phyloP scores from a whole-genome alignment of 2,329 filamentous ascomycete species.

The Allantophomopsis lycopodina region DNA sequence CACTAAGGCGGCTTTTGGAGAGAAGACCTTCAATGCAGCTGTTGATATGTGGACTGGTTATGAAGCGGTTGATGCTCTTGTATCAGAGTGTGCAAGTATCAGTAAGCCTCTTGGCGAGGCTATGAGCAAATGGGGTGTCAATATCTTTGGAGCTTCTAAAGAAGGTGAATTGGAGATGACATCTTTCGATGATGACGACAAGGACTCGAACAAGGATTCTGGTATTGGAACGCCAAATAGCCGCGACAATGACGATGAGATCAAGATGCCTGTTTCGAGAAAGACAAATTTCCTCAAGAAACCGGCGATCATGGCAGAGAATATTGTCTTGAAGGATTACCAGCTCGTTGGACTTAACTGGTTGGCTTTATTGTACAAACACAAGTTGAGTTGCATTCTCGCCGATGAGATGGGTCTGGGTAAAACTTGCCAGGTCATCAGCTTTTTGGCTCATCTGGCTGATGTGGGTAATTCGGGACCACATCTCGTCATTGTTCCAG shows the following conservation, averaged over 20 bases:
- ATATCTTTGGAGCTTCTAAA: slow-evolving; percentile 44
- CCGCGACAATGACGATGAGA: slow-evolving; percentile 21
- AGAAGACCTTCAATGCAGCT: slow-evolving; percentile 52
- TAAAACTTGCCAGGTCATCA: slow-evolving; percentile 94
- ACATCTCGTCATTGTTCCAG: slow-evolving; percentile 80
- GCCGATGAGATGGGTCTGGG: slow-evolving; percentile 96
- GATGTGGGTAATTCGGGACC: slow-evolving; percentile 54
- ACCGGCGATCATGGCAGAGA: slow-evolving; percentile 63
- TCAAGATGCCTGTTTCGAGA: slow-evolving; percentile 14
- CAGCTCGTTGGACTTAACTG: slow-evolving; percentile 92
- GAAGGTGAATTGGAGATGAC: slow-evolving; percentile 47
- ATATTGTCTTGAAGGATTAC: slow-evolving; percentile 77
- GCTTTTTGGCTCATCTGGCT: slow-evolving; percentile 73
- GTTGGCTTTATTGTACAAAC: slow-evolving; percentile 72
- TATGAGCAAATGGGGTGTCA: slow-evolving; percentile 55
- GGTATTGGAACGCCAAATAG: slow-evolving; percentile 51
- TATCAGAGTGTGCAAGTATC: slow-evolving; percentile 60
- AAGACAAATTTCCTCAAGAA: slow-evolving; percentile 27
- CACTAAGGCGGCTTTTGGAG: slow-evolving; percentile 38
- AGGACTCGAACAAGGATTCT: slow-evolving; percentile 32
- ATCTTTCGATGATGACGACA: slow-evolving; percentile 26
- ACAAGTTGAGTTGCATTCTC: slow-evolving; percentile 74
- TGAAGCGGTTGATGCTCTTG: slow-evolving; percentile 70
- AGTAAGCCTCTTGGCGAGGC: slow-evolving; percentile 51
- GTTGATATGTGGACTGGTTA: slow-evolving; percentile 67